These are phyloP conservation scores for Dactylis glomerata DNA, from an alignment of 176 grass and related monocot species.

Conservation along the genomic window DNA sequence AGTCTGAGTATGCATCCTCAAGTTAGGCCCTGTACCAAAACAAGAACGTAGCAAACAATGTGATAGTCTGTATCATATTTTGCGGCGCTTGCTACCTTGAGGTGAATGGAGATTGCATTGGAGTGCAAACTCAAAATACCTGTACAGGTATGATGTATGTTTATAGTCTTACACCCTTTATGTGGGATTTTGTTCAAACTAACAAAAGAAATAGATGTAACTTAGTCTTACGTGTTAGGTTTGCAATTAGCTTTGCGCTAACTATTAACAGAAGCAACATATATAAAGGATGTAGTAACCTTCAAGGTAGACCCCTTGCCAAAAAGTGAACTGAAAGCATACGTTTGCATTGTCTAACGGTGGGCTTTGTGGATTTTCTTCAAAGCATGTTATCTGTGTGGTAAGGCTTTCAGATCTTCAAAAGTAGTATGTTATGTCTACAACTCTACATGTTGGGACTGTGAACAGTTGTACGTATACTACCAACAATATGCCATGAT, in stretches of 20 bases:
- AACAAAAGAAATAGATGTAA: no score
- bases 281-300: not conserved
- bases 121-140: not conserved
- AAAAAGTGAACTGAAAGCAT: not conserved
- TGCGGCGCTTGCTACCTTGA: no score
- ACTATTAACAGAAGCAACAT: not conserved
- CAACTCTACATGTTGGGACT: not conserved
- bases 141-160: constrained; percentile 18
- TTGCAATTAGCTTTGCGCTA: not conserved
- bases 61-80: not conserved
- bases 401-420: not conserved
- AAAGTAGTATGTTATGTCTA: not conserved
- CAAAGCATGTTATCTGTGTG: no score
- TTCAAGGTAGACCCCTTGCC: not conserved
- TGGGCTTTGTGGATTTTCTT: no score
- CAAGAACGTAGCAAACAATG: not conserved
- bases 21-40: not conserved
- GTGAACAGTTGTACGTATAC: no score
- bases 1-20: not conserved
- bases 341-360: not conserved
- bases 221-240: not conserved
- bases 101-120: not conserved
- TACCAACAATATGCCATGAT: not conserved
- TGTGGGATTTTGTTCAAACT: no score
- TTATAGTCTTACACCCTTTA: not conserved